These are phyloP conservation scores for Bombardia bombarda DNA, from an alignment of 495 filamentous ascomycete species.

Conservation along the genomic window DNA sequence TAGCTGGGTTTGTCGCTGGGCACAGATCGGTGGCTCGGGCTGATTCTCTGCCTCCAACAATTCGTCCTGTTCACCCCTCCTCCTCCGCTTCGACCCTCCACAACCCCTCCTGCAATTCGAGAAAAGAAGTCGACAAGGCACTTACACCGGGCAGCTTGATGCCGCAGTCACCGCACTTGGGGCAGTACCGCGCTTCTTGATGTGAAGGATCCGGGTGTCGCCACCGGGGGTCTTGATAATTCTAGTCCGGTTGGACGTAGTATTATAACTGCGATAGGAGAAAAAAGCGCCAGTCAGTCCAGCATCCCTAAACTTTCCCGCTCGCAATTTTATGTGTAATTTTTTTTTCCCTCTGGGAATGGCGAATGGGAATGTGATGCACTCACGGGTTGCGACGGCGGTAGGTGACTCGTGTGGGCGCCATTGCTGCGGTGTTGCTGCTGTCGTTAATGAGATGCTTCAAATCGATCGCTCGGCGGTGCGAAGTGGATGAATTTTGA, in stretches of 20 bases:
- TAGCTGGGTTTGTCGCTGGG: too few species aligned
- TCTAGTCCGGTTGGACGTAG: constrained; percentile 91
- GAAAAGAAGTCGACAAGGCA: constrained; percentile 27
- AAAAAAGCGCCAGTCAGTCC: not conserved
- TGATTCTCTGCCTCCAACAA: too few species aligned
- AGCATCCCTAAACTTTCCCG: too few species aligned
- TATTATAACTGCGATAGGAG: constrained; percentile 70
- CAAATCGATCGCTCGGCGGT: constrained; percentile 36
- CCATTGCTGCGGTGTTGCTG: constrained; percentile 56
- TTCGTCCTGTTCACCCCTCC: not conserved
- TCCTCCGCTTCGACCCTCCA: not conserved
- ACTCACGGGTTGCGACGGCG: constrained; percentile 89
- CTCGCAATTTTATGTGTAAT: too few species aligned
- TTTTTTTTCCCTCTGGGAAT: too few species aligned
- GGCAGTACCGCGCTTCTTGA: constrained; percentile 94
- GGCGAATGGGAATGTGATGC: too few species aligned
- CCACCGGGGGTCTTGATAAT: constrained; percentile 95
- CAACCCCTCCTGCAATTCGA: not conserved
- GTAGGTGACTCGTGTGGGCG: constrained; percentile 52
- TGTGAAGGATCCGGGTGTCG: constrained; percentile 88
- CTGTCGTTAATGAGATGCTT: constrained; percentile 36
- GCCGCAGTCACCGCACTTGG: constrained; percentile 98
- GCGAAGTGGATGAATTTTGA: constrained; percentile 40
- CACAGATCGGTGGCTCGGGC: too few species aligned
- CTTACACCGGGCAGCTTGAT: constrained; percentile 90